Base-by-base conservation (phyloP, 2,329 filamentous ascomycete species). In the Botrytis porri region DNA sequence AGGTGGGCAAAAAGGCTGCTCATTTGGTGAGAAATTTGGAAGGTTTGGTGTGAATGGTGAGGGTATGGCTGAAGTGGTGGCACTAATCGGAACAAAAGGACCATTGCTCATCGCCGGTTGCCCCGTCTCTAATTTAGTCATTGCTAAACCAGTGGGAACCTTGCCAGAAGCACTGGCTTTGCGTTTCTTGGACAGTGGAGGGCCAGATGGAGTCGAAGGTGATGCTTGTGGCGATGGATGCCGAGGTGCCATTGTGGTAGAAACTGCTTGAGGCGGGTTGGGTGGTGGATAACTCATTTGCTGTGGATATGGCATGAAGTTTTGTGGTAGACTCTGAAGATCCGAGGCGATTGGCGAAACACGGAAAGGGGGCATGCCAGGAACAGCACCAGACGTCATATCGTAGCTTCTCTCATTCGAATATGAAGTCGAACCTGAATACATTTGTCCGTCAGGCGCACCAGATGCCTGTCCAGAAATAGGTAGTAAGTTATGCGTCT, bases 71-170 rank as follows among this genome's bases (percentile, higher is more conserved):
- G 86, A 83, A 16, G 80, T 75, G 9, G 80, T 74, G 25, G 78
- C 75, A 67, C 76, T 76, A 74, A 81, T 66, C 70, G 79, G 54
- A 78, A 81, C 39, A 37, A 51, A 80, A 76, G 82, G 75, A 81
- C 84, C 75, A 79, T 80, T 78, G 72, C 80, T 77, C 76, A 41
- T 76, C 76, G 35, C 78, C 70, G 71, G 10, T 57, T 83, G 83
- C 72, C 81, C 84, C 2, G 88, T 90, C 77, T 96, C 92, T 51
- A 96, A 85, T 72, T 89, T 89, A 2, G 94, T 97, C 94, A 97
- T 97, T 12, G 91, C 88, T 77, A 97, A 83, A 25, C 88, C 90
- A 29, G 88, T 89, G 0, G 93, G 92, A 22, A 97, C 84, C 81
- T 93, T 93, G 48, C 85, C 82, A 25, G 88, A 88, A 59, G 87